Percentiles rank a stretch among this genome's conserved stretches.
Evolutionary conservation across 768 basidiomycete genomes (phyloP).

Genomic region (Mycena belliarum): DNA sequence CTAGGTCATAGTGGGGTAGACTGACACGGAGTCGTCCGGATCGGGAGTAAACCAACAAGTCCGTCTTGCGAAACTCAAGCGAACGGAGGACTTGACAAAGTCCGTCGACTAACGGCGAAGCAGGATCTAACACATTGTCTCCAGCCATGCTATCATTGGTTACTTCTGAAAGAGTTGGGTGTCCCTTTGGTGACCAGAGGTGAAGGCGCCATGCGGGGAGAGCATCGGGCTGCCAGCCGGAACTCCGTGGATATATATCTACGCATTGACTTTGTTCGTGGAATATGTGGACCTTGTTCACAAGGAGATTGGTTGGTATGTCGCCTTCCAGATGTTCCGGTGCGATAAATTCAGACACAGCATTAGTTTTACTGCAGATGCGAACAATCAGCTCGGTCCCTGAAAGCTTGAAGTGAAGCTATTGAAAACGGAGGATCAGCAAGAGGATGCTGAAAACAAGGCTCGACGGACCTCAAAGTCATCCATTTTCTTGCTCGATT

Average conservation of each 20-base stretch:
- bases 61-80: neutral
- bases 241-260: neutral
- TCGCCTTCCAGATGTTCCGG: constrained; percentile 1
- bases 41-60: neutral
- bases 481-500: constrained; percentile 1
- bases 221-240: neutral
- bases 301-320: neutral
- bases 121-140: neutral
- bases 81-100: neutral
- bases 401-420: constrained; percentile 12
- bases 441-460: neutral
- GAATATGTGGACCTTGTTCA: constrained; percentile 4
- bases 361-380: neutral
- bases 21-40: constrained; percentile 26
- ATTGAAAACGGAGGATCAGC: neutral
- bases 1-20: constrained; percentile 42
- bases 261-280: neutral
- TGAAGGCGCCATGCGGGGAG: neutral
- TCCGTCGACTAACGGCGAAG: neutral
- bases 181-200: neutral
- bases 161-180: neutral
- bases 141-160: neutral
- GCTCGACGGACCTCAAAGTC: constrained; percentile 3
- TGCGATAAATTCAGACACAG: constrained; percentile 9
- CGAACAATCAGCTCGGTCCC: neutral